Base-by-base conservation (phyloP, 176 grass and related monocot genomes). In the Oryza meyeriana region DNA sequence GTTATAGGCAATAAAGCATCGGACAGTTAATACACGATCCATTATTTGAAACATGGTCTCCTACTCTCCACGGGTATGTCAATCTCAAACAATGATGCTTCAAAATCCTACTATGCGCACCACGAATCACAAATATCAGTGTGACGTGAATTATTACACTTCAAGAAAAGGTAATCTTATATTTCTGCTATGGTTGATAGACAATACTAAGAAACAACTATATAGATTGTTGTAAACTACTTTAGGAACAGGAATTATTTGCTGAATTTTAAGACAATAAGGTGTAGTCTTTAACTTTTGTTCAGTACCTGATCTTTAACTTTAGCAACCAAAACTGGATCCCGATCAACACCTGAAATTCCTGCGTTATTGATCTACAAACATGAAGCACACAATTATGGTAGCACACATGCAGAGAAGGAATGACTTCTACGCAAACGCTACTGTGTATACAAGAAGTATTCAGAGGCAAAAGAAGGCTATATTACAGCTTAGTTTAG, bases 281-380 rank as follows among this genome's bases (percentile, higher is more conserved):
- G 12, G 65, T 57, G 12, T 26, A 45, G 20, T 28, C 10, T 44
- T 44, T 80, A 12, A 28, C 57, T 34, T 22, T 32, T 68, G 34
- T 57, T 1, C 58, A 66, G 28, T 67, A 86, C 88, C 83, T 86
- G 79, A 31, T 90, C 74, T 50, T 86, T 90, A 17, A 90, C 4
- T 77, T 82, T 29, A 0, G 88, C 78, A 78, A 83, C 47, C 24
- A 90, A 72, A 83, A 68, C 68, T 40, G 79, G 88, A 82, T 87
- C 83, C 5, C 85, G 68, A 13, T 76, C 29, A 34, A 88, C 86
- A 61, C 89, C 89, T 67, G 84, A 52, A 85, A 94, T 75, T 14
- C 81, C 89, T 8, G 84, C 92, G 76, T 92, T 94, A 11, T 94
- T 94, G 66, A 94, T 83, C 89, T 94, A 66, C 26, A 89, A 18